Evolutionary conservation across 2,329 filamentous ascomycete species (phyloP).

Genomic region (Alternaria panax): DNA sequence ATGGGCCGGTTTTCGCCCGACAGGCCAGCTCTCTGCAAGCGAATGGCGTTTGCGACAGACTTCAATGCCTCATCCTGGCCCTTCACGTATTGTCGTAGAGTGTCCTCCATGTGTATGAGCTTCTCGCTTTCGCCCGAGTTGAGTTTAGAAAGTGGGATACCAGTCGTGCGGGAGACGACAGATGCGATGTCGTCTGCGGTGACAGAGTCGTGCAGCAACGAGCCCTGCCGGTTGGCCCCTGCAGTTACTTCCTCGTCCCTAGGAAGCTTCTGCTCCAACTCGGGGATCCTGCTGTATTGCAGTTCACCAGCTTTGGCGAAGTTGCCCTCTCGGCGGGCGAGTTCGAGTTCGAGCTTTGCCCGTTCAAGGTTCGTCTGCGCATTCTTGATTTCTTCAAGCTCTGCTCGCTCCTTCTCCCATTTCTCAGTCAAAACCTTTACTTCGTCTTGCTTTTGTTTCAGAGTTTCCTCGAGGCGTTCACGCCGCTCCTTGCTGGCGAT

Average conservation of each 20-base stretch:
- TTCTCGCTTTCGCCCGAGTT: constrained; percentile 95
- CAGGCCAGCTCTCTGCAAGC: constrained; percentile 90
- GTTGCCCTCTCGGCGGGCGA: constrained; percentile 85
- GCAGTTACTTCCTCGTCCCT: constrained; percentile 66
- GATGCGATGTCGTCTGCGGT: constrained; percentile 91
- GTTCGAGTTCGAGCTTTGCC: constrained; percentile 83
- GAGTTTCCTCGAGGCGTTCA: constrained; percentile 79
- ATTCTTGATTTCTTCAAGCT: constrained; percentile 87
- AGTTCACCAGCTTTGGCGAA: constrained; percentile 91
- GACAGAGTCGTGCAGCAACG: constrained; percentile 91
- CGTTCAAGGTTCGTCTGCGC: constrained; percentile 88
- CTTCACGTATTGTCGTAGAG: constrained; percentile 79
- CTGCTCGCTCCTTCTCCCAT: constrained; percentile 88
- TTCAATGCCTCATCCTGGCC: constrained; percentile 94
- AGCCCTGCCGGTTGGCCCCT: constrained; percentile 53
- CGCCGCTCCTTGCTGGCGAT: constrained; percentile 85
- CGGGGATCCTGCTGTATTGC: constrained; percentile 85
- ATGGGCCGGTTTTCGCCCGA: constrained; percentile 90
- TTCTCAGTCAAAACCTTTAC: constrained; percentile 75
- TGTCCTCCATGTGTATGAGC: constrained; percentile 94
- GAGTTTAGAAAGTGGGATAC: constrained; percentile 90
- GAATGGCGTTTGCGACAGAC: constrained; percentile 89
- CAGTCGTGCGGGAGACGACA: constrained; percentile 89
- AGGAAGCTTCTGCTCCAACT: constrained; percentile 78
- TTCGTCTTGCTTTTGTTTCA: constrained; percentile 80